A percentile compares a stretch with the other conserved stretches of the same genome.
Conservation (phyloP, 139 green algal genomes). For the Closterium sp. region DNA sequence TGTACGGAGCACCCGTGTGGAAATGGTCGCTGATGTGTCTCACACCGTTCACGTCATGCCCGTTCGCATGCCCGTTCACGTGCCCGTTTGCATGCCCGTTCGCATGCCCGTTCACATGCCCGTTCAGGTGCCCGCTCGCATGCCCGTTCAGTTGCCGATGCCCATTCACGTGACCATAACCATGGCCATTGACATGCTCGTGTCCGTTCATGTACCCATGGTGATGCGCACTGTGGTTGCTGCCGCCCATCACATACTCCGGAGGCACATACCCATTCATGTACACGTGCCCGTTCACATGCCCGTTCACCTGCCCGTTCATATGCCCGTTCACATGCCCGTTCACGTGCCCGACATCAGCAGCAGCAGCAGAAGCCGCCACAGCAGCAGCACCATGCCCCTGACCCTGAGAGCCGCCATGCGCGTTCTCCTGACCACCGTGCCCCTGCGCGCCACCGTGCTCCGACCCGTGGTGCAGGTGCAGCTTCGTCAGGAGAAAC, state of each 20-base stretch:
- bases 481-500: slow-evolving; percentile 20
- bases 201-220: neutral
- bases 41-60: neutral
- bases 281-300: neutral
- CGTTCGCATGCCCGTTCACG: neutral
- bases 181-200: neutral
- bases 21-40: neutral
- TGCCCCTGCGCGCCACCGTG: neutral
- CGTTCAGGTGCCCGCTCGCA: neutral
- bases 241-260: neutral
- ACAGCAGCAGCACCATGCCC: neutral
- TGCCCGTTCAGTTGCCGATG: neutral
- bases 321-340: neutral
- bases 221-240: neutral
- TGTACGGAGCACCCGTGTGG: neutral
- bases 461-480: neutral
- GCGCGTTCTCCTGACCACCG: neutral
- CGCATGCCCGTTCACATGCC: neutral
- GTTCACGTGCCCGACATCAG: neutral
- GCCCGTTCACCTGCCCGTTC: no score
- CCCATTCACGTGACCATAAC: neutral
- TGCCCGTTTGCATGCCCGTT: neutral
- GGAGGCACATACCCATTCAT: neutral
- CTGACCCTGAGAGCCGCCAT: neutral
- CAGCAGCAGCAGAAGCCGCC: neutral